Base-by-base conservation (phyloP, 768 basidiomycete genomes). In the Leccinum imitatum region DNA sequence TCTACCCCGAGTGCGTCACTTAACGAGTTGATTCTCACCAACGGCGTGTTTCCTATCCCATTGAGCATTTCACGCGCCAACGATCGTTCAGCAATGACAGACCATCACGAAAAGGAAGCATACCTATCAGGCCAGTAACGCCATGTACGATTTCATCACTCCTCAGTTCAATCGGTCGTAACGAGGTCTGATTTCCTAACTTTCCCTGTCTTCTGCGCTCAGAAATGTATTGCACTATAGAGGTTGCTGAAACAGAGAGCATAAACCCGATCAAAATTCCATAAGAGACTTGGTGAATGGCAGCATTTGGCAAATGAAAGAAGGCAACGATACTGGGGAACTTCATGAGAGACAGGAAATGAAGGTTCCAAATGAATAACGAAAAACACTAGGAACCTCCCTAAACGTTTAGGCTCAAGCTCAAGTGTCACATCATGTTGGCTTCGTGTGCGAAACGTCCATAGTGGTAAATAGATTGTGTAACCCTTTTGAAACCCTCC, bases 1-100 rank as follows among this genome's bases (percentile, higher is more conserved):
- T 98, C 95, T 6, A 97, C 90, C 19, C 94, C 94, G 2, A 97
- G 80, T 1, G 88, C 89, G 73, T 97, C 82, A 71, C 94, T 98
- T 65, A 98, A 73, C 2, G 93, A 95, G 65, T 90, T 90, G 54
- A 98, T 95, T 63, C 95, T 82, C 50, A 98, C 79, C 58, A 99
- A 78, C 2, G 97, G 96, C 0, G 97, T 98, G 68, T 98, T 97
- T 47, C 96, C 96, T 97, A 57, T 10, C 50, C 17, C 30, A 4
- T 57, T 19, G 19, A 47, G 33, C 39, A 15, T 23, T 9, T 7
- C 9, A 50, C 27, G 21, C 52, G 39, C 46, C 19, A 14, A 30
- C 6, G 7, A 14, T 13, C 15, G 14, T 30, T 21, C 25, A 35
- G 33, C 7, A 9, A 27, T 25, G 23, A 53, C 6, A 39, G 13